Percentiles rank a stretch among this genome's conserved stretches.
These are phyloP conservation scores for Alternaria gaisen DNA, from an alignment of 2,329 filamentous ascomycete genomes.

Conservation along the genomic window DNA sequence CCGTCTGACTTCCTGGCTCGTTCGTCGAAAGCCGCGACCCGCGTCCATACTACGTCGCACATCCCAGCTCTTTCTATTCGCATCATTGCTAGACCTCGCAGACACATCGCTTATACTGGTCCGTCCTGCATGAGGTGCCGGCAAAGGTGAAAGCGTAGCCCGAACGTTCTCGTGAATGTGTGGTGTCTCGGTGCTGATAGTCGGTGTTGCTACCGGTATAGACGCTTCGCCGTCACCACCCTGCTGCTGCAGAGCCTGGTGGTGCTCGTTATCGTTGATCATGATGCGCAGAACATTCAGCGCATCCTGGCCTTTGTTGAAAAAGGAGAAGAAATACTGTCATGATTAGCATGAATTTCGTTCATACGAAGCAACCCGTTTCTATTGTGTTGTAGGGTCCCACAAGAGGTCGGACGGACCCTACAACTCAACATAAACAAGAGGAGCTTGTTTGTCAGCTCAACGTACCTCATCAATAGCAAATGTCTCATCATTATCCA, in stretches of 20 bases:
- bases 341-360: constrained; percentile 14
- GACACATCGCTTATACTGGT: constrained; percentile 56
- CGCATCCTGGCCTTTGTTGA: constrained; percentile 83
- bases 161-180: constrained; percentile 53
- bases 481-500: constrained; percentile 93
- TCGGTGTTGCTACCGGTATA: constrained; percentile 27
- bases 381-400: no score
- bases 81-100: constrained; percentile 51
- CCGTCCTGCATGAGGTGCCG: constrained; percentile 42
- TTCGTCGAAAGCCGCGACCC: constrained; percentile 63
- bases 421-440: no score
- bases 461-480: constrained; percentile 84
- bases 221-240: constrained; percentile 20
- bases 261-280: constrained; percentile 68
- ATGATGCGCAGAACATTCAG: constrained; percentile 78
- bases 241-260: constrained; percentile 27
- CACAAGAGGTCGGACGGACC: no score
- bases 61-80: constrained; percentile 51
- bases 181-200: constrained; percentile 32
- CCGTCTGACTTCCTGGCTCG: constrained; percentile 45
- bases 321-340: constrained; percentile 96
- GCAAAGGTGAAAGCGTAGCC: constrained; percentile 56
- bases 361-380: neutral
- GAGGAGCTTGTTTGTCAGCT: neutral
- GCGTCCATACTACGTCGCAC: constrained; percentile 48